phyloP scores from a whole-genome alignment of 306 rosid genomes.

The Vigna unguiculata region DNA sequence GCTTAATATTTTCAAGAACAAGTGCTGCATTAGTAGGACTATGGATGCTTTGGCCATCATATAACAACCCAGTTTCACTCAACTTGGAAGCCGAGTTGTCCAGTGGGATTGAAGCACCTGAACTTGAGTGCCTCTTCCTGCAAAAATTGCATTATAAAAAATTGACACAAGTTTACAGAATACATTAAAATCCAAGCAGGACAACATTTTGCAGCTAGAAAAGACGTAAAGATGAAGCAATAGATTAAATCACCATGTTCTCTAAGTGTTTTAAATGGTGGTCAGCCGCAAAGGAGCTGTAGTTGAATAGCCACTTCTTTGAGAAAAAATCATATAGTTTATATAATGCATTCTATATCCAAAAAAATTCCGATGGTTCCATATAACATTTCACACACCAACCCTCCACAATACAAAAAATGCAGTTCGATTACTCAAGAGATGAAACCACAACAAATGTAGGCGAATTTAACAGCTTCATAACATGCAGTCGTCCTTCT shows the following conservation, averaged over 20 bases:
- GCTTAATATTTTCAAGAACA: constrained; percentile 82
- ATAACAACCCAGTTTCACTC: constrained; percentile 64
- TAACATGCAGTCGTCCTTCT: background rate
- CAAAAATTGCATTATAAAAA: constrained; percentile 40
- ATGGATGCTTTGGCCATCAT: constrained; percentile 80
- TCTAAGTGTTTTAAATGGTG: background rate
- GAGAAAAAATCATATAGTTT: background rate
- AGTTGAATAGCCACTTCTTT: background rate
- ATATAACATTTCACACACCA: constrained; percentile 3
- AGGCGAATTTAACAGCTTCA: constrained; percentile 14
- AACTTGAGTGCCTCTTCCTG: constrained; percentile 77
- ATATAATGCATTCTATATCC: background rate
- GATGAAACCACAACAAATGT: constrained; percentile 9
- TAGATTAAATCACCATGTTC: constrained; percentile 9
- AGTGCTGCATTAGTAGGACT: constrained; percentile 94
- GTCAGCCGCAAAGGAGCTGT: background rate
- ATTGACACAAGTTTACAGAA: background rate
- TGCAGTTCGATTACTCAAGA: background rate
- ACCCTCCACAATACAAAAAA: constrained; percentile 5
- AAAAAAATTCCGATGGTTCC: constrained; percentile 3
- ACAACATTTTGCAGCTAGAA: background rate
- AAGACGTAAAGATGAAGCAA: background rate
- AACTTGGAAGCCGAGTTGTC: constrained; percentile 65
- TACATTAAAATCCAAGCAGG: background rate
- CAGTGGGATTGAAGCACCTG: constrained; percentile 56